Evolutionary conservation across 2,329 filamentous ascomycete species (phyloP).

Genomic region (Endoconidiophora polonica): DNA sequence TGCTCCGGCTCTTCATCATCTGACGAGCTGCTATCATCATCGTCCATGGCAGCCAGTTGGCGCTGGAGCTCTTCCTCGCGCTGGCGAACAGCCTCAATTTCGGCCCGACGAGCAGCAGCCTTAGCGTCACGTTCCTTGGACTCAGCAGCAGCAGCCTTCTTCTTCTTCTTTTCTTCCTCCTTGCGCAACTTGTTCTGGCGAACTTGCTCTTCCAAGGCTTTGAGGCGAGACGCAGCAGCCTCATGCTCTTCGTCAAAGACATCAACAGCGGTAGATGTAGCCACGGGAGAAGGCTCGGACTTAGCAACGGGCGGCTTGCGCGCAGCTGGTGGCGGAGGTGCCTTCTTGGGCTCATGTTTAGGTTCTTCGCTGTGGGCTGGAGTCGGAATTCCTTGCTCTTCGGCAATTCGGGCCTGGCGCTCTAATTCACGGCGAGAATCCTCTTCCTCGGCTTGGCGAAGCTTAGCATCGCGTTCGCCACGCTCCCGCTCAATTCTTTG

Average conservation of each 20-base stretch:
- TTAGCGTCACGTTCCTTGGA: constrained; percentile 77
- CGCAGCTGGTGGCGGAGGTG: constrained; percentile 64
- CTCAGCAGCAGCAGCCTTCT: constrained; percentile 74
- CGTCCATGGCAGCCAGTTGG: constrained; percentile 61
- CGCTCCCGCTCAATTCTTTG: constrained; percentile 81
- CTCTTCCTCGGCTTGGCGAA: constrained; percentile 84
- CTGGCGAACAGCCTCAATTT: constrained; percentile 82
- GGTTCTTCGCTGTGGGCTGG: constrained; percentile 34
- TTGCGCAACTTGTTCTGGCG: constrained; percentile 87
- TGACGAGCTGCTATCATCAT: constrained; percentile 58
- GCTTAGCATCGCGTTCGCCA: constrained; percentile 70
- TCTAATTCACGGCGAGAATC: constrained; percentile 79
- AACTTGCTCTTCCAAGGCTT: constrained; percentile 84
- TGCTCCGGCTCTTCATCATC: constrained; percentile 65
- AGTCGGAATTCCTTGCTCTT: constrained; percentile 51
- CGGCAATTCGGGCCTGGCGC: constrained; percentile 64
- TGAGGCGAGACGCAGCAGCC: constrained; percentile 66
- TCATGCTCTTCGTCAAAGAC: constrained; percentile 67
- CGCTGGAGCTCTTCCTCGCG: constrained; percentile 77
- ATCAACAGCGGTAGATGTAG: constrained; percentile 25
- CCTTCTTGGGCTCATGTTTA: constrained; percentile 35
- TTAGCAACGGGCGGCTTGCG: constrained; percentile 45
- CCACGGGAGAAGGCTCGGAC: constrained; percentile 39
- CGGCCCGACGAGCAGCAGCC: constrained; percentile 68
- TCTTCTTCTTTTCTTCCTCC: constrained; percentile 84